Evolutionary conservation across 306 rosid genomes (phyloP).

Genomic region (Vicia sativa): DNA sequence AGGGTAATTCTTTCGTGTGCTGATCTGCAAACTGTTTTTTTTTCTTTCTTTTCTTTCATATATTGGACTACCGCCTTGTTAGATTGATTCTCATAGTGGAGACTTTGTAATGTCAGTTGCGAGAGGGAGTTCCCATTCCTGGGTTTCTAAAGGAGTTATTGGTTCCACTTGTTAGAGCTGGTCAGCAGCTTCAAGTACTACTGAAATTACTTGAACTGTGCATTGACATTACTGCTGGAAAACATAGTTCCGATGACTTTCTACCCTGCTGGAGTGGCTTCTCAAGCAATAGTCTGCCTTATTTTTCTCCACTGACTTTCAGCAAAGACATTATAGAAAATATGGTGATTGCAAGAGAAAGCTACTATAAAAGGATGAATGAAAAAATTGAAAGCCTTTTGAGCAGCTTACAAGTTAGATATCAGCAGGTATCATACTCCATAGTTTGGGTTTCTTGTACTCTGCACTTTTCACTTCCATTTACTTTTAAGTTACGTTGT

Average conservation of each 20-base stretch:
- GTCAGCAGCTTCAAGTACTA: constrained; percentile 93
- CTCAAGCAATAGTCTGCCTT: constrained; percentile 53
- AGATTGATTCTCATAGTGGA: constrained; percentile 43
- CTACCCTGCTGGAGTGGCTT: constrained; percentile 89
- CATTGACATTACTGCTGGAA: constrained; percentile 55
- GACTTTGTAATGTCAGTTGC: constrained; percentile 62
- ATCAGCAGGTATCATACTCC: constrained; percentile 64
- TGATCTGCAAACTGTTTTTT: constrained; percentile 36
- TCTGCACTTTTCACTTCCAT: constrained; percentile 22
- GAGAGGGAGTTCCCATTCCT: constrained; percentile 78
- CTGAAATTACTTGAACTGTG: constrained; percentile 85
- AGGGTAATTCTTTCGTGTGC: constrained; percentile 58
- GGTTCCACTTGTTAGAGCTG: constrained; percentile 91
- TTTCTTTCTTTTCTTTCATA: constrained; percentile 41
- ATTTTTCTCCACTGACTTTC: constrained; percentile 66
- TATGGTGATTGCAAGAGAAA: constrained; percentile 63
- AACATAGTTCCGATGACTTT: constrained; percentile 65
- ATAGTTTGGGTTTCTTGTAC: constrained; percentile 29
- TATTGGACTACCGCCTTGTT: constrained; percentile 26
- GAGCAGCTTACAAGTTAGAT: constrained; percentile 62
- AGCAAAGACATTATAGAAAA: constrained; percentile 61
- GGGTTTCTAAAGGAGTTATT: constrained; percentile 67
- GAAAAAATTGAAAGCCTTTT: constrained; percentile 59
- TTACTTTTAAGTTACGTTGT: not conserved
- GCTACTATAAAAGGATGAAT: constrained; percentile 73